Base-by-base conservation (phyloP, 2,329 filamentous ascomycete species). In the Bipolaris sorokiniana region DNA sequence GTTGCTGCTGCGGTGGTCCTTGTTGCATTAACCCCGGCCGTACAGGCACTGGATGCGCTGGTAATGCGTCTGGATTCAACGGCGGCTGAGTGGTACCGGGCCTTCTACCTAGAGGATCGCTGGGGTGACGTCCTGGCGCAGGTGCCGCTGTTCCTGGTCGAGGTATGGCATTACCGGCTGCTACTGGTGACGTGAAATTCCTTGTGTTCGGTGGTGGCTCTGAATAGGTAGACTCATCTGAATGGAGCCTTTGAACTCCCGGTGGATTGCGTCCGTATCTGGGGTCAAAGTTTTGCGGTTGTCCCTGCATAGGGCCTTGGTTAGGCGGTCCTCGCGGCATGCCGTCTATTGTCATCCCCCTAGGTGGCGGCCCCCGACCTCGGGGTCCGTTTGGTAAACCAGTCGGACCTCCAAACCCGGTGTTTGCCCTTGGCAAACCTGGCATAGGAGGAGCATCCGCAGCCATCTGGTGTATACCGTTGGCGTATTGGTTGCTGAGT, bases 401-500 rank as follows among this genome's bases (percentile, higher is more conserved):
- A 53, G 60, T 64, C 4, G 60, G 47, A 13, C 50, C 59, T 54
- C 65, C 62, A 23, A 72, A 69, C 4, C 65, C 52, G 77, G 82
- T 69, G 82, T 77, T 38, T 77, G 64, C 69, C 48, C 66, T 80
- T 10, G 87, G 86, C 28, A 88, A 76, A 2, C 81, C 78, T 15
- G 74, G 74, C 37, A 77, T 62, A 1, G 68, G 67, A 20, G 85
- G 86, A 18, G 82, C 80, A 64, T 90, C 87, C 23, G 79, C 83
- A 1, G 85, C 87, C 83, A 93, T 89, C 68, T 92, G 90, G 64
- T 92, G 92, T 1, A 90, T 83, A 10, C 53, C 60, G 41, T 69
- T 66, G 15, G 61, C 58, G 41, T 75, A 72, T 42, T 73, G 73
- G 0, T 63, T 67, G 51, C 75, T 69, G 48, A 90, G 76, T 68